Conservation (phyloP, 768 basidiomycete genomes). For the Amanita muscaria region DNA sequence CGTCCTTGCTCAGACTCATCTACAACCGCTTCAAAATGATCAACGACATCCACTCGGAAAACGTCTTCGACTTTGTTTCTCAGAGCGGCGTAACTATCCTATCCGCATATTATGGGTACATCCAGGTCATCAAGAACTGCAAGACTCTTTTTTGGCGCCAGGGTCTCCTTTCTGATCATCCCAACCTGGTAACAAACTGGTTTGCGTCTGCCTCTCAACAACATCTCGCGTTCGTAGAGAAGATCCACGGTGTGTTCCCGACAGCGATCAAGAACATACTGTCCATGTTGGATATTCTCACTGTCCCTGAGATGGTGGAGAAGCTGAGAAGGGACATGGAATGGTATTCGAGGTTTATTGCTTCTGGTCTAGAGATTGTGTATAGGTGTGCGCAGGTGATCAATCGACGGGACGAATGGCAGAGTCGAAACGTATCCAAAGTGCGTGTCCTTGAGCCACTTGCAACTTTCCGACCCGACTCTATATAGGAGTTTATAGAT, state of each 20-base stretch:
- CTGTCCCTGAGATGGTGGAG: neutral
- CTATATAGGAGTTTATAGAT: neutral
- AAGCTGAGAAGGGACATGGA: neutral
- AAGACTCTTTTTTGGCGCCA: neutral
- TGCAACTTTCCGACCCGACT: neutral
- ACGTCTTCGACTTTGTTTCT: neutral
- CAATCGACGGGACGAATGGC: neutral
- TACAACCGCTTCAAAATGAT: no score
- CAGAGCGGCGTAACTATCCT: neutral
- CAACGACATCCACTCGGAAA: neutral
- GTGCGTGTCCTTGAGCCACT: neutral
- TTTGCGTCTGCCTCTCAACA: neutral
- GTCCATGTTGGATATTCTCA: neutral
- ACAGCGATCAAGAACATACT: neutral
- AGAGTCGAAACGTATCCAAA: neutral
- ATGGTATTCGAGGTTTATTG: neutral
- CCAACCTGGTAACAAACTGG: no score
- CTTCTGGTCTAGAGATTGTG: neutral
- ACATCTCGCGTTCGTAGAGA: neutral
- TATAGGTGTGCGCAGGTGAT: neutral
- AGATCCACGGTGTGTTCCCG: neutral
- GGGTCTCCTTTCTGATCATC: no score
- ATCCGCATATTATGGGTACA: neutral
- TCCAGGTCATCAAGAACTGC: neutral
- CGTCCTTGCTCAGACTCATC: neutral